Percentiles rank a stretch among this genome's conserved stretches.
These are phyloP conservation scores for Lodderomyces pseudojiufengensis DNA, from an alignment of 1,139 yeast species.

Conservation along the genomic window DNA sequence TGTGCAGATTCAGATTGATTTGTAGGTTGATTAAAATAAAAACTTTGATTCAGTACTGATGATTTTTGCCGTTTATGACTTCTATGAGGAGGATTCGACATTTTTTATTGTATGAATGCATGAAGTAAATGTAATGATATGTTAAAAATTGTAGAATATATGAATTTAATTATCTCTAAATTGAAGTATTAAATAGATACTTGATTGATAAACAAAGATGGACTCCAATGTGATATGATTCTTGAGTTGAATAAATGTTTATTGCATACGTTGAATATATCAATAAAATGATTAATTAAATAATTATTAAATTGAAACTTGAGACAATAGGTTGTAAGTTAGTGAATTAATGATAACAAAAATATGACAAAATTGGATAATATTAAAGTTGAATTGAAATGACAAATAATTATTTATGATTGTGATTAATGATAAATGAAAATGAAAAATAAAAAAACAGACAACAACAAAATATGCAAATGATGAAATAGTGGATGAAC, in stretches of 20 bases:
- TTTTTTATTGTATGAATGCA: constrained; percentile 13
- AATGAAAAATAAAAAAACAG: not conserved
- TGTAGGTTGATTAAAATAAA: constrained; percentile 18
- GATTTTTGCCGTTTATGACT: constrained; percentile 44
- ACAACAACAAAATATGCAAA: too few relatives aligned
- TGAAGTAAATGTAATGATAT: not conserved
- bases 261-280: too few relatives aligned
- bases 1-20: constrained; percentile 1
- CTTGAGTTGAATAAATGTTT: too few relatives aligned
- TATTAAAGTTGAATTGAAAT: not conserved
- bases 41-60: constrained; percentile 34
- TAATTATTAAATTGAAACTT: too few relatives aligned
- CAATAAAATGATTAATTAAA: too few relatives aligned
- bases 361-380: not conserved
- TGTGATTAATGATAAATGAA: not conserved
- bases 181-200: too few relatives aligned
- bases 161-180: not conserved
- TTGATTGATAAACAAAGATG: too few relatives aligned
- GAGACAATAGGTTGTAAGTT: not conserved
- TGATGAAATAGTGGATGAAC: too few relatives aligned
- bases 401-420: constrained; percentile 2
- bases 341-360: too few relatives aligned
- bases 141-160: not conserved
- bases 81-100: constrained; percentile 23
- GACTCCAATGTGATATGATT: too few relatives aligned